A percentile compares a stretch with the other conserved stretches of the same genome.
Evolutionary conservation across 805 yeast species (phyloP).

Genomic region (Kodamaea restingae): DNA sequence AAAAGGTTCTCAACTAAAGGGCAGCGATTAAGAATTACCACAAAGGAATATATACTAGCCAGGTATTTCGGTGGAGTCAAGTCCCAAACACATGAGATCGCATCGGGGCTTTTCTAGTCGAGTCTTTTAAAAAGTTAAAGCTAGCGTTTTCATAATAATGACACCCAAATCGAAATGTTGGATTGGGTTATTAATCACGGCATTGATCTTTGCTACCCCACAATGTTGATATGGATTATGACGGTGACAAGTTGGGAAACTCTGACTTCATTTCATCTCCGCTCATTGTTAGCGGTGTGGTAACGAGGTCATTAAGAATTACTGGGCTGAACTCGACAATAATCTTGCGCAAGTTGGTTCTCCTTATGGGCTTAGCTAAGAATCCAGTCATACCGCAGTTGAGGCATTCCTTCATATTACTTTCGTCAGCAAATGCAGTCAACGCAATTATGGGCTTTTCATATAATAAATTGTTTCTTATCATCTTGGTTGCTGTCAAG

Average conservation of each 20-base stretch:
- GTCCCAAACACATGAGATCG: too few relatives aligned
- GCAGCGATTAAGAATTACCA: too few relatives aligned
- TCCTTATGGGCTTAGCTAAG: constrained; percentile 79
- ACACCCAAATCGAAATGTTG: too few relatives aligned
- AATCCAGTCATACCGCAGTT: constrained; percentile 93
- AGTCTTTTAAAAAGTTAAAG: too few relatives aligned
- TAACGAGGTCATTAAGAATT: constrained; percentile 28
- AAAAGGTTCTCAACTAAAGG: too few relatives aligned
- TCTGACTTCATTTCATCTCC: constrained; percentile 29
- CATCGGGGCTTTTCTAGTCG: too few relatives aligned
- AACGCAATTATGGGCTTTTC: constrained; percentile 82
- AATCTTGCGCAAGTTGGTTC: constrained; percentile 61
- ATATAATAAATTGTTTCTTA: constrained; percentile 60
- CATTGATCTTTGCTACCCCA: too few relatives aligned
- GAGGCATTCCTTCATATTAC: constrained; percentile 79
- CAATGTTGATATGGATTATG: too few relatives aligned
- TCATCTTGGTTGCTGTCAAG: constrained; percentile 69
- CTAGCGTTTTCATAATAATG: too few relatives aligned
- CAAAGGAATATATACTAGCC: too few relatives aligned
- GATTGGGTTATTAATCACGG: too few relatives aligned
- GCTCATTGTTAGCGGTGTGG: constrained; percentile 29
- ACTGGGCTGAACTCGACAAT: constrained; percentile 44
- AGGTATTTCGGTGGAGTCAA: too few relatives aligned
- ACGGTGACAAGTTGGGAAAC: constrained; percentile 8
- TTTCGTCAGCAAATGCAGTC: constrained; percentile 93